phyloP scores from a whole-genome alignment of 495 filamentous ascomycete species.

The Podospora didyma region DNA sequence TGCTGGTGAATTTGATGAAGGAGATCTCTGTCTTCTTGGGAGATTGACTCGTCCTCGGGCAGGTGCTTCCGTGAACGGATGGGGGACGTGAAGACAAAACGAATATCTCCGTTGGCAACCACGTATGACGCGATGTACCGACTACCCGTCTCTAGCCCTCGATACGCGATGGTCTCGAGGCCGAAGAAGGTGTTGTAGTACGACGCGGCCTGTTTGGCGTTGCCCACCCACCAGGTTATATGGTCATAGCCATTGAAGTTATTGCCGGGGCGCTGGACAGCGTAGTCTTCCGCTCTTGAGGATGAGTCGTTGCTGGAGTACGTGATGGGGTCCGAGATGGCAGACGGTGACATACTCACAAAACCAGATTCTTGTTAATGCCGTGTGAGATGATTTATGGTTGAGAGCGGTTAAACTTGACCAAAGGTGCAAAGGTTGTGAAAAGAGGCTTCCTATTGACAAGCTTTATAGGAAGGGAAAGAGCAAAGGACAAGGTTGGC shows the following conservation, averaged over 20 bases:
- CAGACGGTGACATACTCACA: slow-evolving; percentile 67
- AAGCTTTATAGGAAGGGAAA: not conserved
- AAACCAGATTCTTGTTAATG: slow-evolving; percentile 4
- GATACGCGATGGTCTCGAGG: slow-evolving; percentile 75
- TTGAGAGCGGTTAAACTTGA: too few relatives aligned
- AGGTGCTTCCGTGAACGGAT: slow-evolving; percentile 57
- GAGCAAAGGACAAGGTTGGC: not conserved
- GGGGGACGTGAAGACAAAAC: slow-evolving; percentile 81
- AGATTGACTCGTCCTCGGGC: slow-evolving; percentile 47
- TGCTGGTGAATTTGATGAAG: slow-evolving; percentile 71
- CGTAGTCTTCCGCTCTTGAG: slow-evolving; percentile 39
- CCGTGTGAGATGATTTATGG: too few relatives aligned
- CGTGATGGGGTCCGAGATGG: slow-evolving; percentile 52
- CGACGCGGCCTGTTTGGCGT: slow-evolving; percentile 86
- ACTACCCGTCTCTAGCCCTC: slow-evolving; percentile 80
- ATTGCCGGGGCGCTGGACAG: slow-evolving; percentile 36
- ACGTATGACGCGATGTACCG: slow-evolving; percentile 75
- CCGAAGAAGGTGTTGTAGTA: slow-evolving; percentile 85
- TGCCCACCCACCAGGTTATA: slow-evolving; percentile 90
- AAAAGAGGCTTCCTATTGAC: not conserved
- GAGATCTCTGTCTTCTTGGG: slow-evolving; percentile 48
- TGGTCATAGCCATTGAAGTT: slow-evolving; percentile 83
- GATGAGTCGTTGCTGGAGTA: slow-evolving; percentile 29
- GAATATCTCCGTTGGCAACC: slow-evolving; percentile 69
- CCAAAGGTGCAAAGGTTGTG: not conserved